Conservation (phyloP, 2,329 filamentous ascomycete genomes). For the Teratosphaeria destructans region DNA sequence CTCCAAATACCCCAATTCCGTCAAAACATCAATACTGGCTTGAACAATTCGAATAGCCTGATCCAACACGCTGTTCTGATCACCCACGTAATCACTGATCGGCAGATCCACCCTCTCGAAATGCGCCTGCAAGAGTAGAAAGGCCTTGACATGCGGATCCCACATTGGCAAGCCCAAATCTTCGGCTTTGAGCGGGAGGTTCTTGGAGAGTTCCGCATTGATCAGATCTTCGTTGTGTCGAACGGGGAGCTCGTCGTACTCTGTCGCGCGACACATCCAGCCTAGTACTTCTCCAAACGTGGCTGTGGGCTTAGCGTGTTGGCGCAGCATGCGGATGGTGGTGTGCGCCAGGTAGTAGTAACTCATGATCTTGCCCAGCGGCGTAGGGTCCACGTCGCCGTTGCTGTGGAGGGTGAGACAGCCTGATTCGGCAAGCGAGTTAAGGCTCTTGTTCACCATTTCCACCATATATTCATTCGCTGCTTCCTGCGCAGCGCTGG, state of each 20-base stretch:
- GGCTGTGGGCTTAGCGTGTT: constrained; percentile 61
- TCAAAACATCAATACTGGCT: constrained; percentile 84
- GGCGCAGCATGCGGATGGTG: constrained; percentile 69
- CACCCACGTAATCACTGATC: constrained; percentile 93
- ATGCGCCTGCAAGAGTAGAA: constrained; percentile 85
- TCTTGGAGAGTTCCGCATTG: constrained; percentile 78
- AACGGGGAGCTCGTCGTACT: constrained; percentile 95
- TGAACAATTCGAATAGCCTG: constrained; percentile 96
- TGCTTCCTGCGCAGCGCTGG: constrained; percentile 68
- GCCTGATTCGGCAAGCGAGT: constrained; percentile 69
- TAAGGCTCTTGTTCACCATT: constrained; percentile 77
- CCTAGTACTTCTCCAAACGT: constrained; percentile 72
- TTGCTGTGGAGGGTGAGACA: constrained; percentile 78
- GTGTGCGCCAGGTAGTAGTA: constrained; percentile 96
- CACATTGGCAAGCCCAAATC: constrained; percentile 73
- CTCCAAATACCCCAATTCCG: constrained; percentile 73
- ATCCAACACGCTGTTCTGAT: constrained; percentile 79
- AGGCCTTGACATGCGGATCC: constrained; percentile 97
- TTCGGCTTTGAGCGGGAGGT: constrained; percentile 60
- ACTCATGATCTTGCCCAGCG: constrained; percentile 95
- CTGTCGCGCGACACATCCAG: constrained; percentile 88
- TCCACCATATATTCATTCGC: constrained; percentile 93
- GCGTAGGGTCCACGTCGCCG: constrained; percentile 79
- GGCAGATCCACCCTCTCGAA: constrained; percentile 88
- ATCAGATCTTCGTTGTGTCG: constrained; percentile 97